Conservation (phyloP, 495 filamentous ascomycete genomes). For the Amniculicola lignicola region DNA sequence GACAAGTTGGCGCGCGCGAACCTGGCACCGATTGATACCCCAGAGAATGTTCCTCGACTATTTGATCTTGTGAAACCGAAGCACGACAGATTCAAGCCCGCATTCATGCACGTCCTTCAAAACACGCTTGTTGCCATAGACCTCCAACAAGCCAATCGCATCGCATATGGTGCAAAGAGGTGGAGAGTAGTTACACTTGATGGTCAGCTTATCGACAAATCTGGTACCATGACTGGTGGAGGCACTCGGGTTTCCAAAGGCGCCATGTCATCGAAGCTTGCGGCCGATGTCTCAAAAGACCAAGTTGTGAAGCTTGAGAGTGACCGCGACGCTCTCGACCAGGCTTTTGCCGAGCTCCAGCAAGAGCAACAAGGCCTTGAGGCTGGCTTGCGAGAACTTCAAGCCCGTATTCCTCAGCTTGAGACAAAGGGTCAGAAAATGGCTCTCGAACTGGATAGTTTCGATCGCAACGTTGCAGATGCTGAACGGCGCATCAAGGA, state of each 20-base stretch:
- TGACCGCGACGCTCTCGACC: conserved; percentile 80
- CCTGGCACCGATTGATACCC: conserved; percentile 74
- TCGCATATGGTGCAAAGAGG: conserved; percentile 85
- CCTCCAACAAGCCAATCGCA: conserved; percentile 88
- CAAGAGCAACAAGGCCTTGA: conserved; percentile 77
- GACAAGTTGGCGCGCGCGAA: conserved; percentile 78
- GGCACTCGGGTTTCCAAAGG: conserved; percentile 83
- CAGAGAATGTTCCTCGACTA: conserved; percentile 84
- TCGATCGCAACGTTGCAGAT: conserved; percentile 78
- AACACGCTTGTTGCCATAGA: conserved; percentile 93
- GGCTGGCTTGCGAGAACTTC: conserved; percentile 62
- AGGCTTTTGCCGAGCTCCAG: conserved; percentile 74
- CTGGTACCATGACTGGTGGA: conserved; percentile 97
- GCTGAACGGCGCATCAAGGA: conserved; percentile 80
- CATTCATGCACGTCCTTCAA: conserved; percentile 89
- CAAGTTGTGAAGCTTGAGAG: conserved; percentile 81
- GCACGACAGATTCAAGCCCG: conserved; percentile 79
- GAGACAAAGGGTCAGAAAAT: conserved; percentile 93
- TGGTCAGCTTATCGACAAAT: conserved; percentile 93
- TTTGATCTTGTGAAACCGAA: conserved; percentile 92
- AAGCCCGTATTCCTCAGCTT: conserved; percentile 77
- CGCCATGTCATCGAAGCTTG: conserved; percentile 92
- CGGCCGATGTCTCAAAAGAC: conserved; percentile 77
- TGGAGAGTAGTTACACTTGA: conserved; percentile 96
- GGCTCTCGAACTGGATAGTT: conserved; percentile 81